Conservation (phyloP, 2,329 filamentous ascomycete genomes). For the Cercospora citrullina region DNA sequence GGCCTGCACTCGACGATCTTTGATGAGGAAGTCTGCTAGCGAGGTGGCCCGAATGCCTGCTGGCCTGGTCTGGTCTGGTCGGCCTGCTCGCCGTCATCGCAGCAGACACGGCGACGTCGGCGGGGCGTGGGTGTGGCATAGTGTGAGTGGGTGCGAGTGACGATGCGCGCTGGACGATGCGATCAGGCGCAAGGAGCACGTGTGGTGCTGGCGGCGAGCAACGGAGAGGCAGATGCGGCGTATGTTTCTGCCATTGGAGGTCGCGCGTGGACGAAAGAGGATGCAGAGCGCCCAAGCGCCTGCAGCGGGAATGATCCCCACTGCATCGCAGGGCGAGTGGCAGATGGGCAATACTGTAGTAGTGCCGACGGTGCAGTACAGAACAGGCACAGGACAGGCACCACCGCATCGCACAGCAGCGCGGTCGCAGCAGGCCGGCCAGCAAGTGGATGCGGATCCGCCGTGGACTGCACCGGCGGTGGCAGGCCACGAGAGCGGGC, state of each 20-base stretch:
- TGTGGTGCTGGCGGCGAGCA: constrained; percentile 19
- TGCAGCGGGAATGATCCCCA: constrained; percentile 24
- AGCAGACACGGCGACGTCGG: not conserved
- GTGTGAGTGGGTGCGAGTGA: not conserved
- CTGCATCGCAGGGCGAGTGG: constrained; percentile 13
- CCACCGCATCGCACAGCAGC: not conserved
- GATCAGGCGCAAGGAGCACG: constrained; percentile 8
- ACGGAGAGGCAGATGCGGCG: constrained; percentile 21
- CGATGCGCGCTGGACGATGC: not conserved
- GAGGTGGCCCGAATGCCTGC: not conserved
- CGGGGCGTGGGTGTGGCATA: not conserved
- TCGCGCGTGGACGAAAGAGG: constrained; percentile 1
- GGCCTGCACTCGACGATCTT: constrained; percentile 1
- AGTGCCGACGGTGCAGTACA: not conserved
- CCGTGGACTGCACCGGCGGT: not conserved
- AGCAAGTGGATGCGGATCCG: not conserved
- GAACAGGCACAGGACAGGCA: not conserved
- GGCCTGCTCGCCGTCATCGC: not conserved
- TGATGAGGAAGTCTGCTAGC: constrained; percentile 1
- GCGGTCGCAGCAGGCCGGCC: not conserved
- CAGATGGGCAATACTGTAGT: not conserved
- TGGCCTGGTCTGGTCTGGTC: not conserved
- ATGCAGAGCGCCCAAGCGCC: constrained; percentile 22
- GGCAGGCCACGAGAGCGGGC: not conserved
- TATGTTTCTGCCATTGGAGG: constrained; percentile 25